phyloP scores from a whole-genome alignment of 495 filamentous ascomycete species.

The Penicillium bialowiezense region DNA sequence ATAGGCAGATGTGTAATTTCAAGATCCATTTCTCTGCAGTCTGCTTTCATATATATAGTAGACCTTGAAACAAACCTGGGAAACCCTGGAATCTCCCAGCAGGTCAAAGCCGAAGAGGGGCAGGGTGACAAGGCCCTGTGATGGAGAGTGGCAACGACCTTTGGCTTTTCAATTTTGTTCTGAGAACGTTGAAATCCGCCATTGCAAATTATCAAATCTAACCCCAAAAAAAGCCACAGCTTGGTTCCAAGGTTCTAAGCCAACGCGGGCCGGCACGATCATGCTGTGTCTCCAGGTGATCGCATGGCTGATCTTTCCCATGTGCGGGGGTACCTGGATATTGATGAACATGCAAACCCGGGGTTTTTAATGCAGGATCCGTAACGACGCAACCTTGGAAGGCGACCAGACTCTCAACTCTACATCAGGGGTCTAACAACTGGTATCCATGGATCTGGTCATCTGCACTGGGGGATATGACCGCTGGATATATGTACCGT shows the following conservation, averaged over 20 bases:
- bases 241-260: constrained; percentile 3
- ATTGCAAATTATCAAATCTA: too few species aligned
- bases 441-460: too few species aligned
- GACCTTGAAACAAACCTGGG: not conserved
- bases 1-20: constrained; percentile 4
- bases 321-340: constrained; percentile 7
- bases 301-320: constrained; percentile 8
- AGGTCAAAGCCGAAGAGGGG: constrained; percentile 6
- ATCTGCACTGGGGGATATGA: too few species aligned
- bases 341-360: not conserved
- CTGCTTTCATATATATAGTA: constrained; percentile 10
- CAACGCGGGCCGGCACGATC: constrained; percentile 14
- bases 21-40: too few species aligned
- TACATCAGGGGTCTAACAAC: too few species aligned
- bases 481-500: too few species aligned
- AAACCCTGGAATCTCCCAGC: too few species aligned
- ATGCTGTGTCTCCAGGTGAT: constrained; percentile 24
- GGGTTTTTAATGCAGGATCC: not conserved
- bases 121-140: constrained; percentile 26
- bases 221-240: not conserved
- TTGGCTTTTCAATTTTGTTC: not conserved
- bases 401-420: not conserved
- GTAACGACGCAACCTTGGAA: not conserved
- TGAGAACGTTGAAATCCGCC: constrained; percentile 4
- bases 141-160: constrained; percentile 15